Evolutionary conservation across 345 rosid genomes (phyloP).

Genomic region (Gossypium australe): DNA sequence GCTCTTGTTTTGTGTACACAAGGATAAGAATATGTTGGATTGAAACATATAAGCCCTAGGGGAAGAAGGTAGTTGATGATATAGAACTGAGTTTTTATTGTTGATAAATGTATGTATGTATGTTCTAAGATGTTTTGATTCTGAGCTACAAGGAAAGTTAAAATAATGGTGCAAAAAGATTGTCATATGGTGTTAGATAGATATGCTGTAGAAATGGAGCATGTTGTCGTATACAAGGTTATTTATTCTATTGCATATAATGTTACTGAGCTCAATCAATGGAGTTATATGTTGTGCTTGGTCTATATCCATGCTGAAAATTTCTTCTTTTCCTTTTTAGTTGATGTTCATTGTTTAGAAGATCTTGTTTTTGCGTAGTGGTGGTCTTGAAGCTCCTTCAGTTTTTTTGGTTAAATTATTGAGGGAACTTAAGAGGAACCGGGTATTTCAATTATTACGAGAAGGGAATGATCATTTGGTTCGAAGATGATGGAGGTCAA

Average conservation of each 20-base stretch:
- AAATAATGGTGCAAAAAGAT: neutral
- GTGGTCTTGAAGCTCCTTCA: neutral
- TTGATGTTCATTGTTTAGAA: neutral
- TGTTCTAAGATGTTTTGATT: neutral
- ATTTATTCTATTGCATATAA: neutral
- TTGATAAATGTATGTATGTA: neutral
- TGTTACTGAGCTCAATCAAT: neutral
- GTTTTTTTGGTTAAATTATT: neutral
- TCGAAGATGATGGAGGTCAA: conserved; percentile 24
- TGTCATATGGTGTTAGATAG: neutral
- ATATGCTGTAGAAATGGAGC: neutral
- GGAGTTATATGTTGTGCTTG: neutral
- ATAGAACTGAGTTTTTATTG: neutral
- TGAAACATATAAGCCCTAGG: neutral
- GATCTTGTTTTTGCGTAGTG: neutral
- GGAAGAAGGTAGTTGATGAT: neutral
- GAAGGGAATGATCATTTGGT: conserved; percentile 16
- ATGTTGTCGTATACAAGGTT: neutral
- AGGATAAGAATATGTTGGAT: neutral
- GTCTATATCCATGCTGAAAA: neutral
- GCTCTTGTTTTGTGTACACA: neutral
- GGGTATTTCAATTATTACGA: neutral
- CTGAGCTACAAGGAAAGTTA: neutral
- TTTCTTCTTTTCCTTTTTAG: neutral
- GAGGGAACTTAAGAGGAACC: neutral